Percentiles rank a stretch among this genome's conserved stretches.
Evolutionary conservation across 208 protist genomes (phyloP).

Genomic region (Leishmania turanica): DNA sequence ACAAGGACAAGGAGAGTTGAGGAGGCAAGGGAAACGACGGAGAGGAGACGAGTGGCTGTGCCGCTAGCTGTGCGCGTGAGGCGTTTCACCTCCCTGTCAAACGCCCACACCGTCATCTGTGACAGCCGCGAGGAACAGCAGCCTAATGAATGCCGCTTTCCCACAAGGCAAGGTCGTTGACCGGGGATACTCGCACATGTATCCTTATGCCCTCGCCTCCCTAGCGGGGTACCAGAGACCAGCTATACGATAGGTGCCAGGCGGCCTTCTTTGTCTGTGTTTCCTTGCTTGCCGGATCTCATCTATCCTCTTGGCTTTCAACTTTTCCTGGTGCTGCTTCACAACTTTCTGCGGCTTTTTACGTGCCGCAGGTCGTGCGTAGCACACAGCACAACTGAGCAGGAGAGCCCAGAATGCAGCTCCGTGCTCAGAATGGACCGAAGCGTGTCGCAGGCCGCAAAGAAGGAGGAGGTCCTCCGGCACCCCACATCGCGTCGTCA

Average conservation of each 20-base stretch:
- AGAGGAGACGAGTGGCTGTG: not conserved
- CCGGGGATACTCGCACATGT: not conserved
- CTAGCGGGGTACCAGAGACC: not conserved
- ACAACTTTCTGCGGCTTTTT: not conserved
- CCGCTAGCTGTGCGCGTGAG: not conserved
- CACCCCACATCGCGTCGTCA: not conserved
- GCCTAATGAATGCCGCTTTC: not conserved
- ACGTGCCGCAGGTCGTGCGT: not conserved
- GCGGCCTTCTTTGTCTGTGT: not conserved
- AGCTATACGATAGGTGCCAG: not conserved
- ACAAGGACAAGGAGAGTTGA: not conserved
- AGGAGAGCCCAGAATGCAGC: not conserved
- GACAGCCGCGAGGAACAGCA: not conserved
- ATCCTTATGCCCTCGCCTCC: not conserved
- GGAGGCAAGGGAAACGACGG: not conserved
- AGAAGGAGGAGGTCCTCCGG: no score
- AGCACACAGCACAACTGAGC: not conserved
- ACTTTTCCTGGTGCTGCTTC: not conserved
- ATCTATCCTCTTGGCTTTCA: not conserved
- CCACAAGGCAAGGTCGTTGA: not conserved
- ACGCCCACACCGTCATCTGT: not conserved
- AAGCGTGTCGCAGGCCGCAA: not conserved
- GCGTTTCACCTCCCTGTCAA: not conserved
- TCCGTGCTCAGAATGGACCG: not conserved
- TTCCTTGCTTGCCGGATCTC: not conserved